A percentile compares a stretch with the other conserved stretches of the same genome.
These are phyloP conservation scores for Calonectria honghensis DNA, from an alignment of 2,329 filamentous ascomycete genomes.

Conservation along the genomic window DNA sequence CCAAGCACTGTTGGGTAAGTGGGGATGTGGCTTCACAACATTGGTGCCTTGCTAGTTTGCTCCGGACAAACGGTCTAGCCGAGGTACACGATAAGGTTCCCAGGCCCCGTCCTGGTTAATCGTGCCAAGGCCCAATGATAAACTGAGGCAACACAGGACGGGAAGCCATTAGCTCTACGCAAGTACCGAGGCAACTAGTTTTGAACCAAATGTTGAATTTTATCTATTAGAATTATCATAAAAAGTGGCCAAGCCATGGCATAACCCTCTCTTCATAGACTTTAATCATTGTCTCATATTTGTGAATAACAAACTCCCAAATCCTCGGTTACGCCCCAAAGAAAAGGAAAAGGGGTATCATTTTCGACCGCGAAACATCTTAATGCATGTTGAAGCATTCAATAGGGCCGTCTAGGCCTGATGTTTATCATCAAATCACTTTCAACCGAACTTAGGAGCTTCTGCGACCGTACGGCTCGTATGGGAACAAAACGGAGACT, in stretches of 20 bases:
- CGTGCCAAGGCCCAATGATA: not conserved
- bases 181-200: not conserved
- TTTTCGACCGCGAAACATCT: slow-evolving; percentile 10
- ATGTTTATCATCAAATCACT: slow-evolving; percentile 10
- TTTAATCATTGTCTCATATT: slow-evolving; percentile 2
- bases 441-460: slow-evolving; percentile 50
- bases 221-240: slow-evolving; percentile 23
- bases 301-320: not conserved
- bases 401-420: slow-evolving; percentile 14
- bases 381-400: slow-evolving; percentile 38
- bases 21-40: slow-evolving; percentile 8
- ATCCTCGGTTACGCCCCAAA: slow-evolving; percentile 14
- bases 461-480: slow-evolving; percentile 75
- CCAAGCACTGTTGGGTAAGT: slow-evolving; percentile 14
- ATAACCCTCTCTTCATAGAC: slow-evolving; percentile 1
- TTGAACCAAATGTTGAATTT: slow-evolving; percentile 28
- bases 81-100: slow-evolving; percentile 11
- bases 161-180: not conserved
- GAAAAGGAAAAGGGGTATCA: slow-evolving; percentile 23
- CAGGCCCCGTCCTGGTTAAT: not conserved
- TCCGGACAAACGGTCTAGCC: not conserved
- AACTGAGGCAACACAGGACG: not conserved
- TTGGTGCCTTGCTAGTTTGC: not conserved
- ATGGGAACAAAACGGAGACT: slow-evolving; percentile 76
- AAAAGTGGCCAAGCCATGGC: slow-evolving; percentile 10